Evolutionary conservation across 192 early-diverging fungal genomes (phyloP).

Genomic region (Dispira simplex): DNA sequence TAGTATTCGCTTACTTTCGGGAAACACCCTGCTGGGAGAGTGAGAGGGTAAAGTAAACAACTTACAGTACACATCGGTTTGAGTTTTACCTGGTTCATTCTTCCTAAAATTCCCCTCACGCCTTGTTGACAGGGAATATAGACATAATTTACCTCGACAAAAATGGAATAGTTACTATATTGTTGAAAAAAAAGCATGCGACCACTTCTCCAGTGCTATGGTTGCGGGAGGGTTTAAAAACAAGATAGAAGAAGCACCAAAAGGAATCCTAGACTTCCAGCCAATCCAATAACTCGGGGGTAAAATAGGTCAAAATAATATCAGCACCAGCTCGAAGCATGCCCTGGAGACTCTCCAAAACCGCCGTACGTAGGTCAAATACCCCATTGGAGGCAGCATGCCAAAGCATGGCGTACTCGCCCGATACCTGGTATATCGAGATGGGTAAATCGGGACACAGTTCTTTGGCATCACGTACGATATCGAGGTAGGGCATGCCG

Average conservation of each 20-base stretch:
- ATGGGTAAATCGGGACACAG: slow-evolving; percentile 72
- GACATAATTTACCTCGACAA: too few relatives aligned
- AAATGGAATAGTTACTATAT: too few relatives aligned
- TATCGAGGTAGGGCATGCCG: slow-evolving; percentile 86
- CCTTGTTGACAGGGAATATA: too few relatives aligned
- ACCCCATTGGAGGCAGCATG: slow-evolving; percentile 72
- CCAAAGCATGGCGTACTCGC: slow-evolving; percentile 73
- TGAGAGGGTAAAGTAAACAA: too few relatives aligned
- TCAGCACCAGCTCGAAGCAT: slow-evolving; percentile 76
- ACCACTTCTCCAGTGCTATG: too few relatives aligned
- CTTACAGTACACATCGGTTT: too few relatives aligned
- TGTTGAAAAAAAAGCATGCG: too few relatives aligned
- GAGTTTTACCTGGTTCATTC: too few relatives aligned
- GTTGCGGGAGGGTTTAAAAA: too few relatives aligned
- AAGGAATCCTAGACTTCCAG: slow-evolving; percentile 34
- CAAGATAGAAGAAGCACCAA: background rate
- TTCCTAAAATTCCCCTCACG: too few relatives aligned
- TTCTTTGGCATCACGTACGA: slow-evolving; percentile 74
- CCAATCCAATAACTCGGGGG: slow-evolving; percentile 87
- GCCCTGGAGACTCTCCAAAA: slow-evolving; percentile 69
- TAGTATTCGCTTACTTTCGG: too few relatives aligned
- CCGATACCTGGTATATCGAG: slow-evolving; percentile 93
- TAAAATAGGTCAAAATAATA: slow-evolving; percentile 93
- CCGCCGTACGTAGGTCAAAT: slow-evolving; percentile 66
- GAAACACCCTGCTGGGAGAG: too few relatives aligned